These are phyloP conservation scores for Nakazawaea pomicola DNA, from an alignment of 805 yeast species.

Conservation along the genomic window DNA sequence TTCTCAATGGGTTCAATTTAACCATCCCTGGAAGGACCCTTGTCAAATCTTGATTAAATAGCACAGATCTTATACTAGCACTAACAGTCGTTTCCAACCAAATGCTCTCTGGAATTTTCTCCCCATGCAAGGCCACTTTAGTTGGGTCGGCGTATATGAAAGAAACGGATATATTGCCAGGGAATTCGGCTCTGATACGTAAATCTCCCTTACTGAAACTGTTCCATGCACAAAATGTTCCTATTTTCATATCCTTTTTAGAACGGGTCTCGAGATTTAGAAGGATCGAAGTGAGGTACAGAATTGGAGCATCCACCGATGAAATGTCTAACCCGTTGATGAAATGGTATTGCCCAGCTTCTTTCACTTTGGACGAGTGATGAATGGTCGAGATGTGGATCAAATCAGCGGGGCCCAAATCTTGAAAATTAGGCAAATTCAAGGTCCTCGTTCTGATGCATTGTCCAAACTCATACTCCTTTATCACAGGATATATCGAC, in stretches of 20 bases:
- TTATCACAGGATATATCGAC: slow-evolving; percentile 26
- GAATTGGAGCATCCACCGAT: slow-evolving; percentile 48
- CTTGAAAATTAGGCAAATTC: slow-evolving; percentile 36
- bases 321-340: slow-evolving; percentile 50
- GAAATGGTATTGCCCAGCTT: slow-evolving; percentile 50
- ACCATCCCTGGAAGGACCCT: slow-evolving; percentile 56
- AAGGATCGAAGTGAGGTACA: slow-evolving; percentile 43
- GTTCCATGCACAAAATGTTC: slow-evolving; percentile 68
- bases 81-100: slow-evolving; percentile 67
- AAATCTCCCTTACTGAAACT: slow-evolving; percentile 70
- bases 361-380: slow-evolving; percentile 34
- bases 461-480: slow-evolving; percentile 46
- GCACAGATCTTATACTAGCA: slow-evolving; percentile 46
- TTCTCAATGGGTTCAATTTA: slow-evolving; percentile 40
- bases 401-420: slow-evolving; percentile 75
- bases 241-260: slow-evolving; percentile 28
- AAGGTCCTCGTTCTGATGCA: slow-evolving; percentile 47
- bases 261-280: slow-evolving; percentile 31
- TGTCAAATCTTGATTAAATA: slow-evolving; percentile 48
- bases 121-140: slow-evolving; percentile 55
- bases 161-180: slow-evolving; percentile 34
- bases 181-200: slow-evolving; percentile 57
- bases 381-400: slow-evolving; percentile 47
- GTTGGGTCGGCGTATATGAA: slow-evolving; percentile 47
- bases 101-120: slow-evolving; percentile 28